Conservation (phyloP, 768 basidiomycete genomes). For the Termitomyces sp. region DNA sequence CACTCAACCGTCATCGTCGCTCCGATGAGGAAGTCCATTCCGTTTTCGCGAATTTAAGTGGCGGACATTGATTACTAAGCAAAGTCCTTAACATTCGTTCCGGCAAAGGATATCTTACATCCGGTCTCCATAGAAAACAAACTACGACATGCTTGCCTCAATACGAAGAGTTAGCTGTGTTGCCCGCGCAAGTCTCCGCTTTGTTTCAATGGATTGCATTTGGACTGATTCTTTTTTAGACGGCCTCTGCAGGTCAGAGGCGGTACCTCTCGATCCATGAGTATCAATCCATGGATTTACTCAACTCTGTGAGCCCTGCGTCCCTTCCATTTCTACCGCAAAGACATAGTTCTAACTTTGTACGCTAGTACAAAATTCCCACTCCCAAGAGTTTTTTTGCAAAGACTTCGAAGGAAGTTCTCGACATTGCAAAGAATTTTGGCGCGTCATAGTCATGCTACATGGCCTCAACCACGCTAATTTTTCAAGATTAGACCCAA, state of each 20-base stretch:
- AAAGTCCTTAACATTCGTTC: slow-evolving; percentile 12
- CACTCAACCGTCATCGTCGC: slow-evolving; percentile 76
- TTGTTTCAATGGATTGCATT: neutral
- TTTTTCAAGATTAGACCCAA: slow-evolving; percentile 41
- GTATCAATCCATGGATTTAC: slow-evolving; percentile 91
- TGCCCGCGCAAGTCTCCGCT: slow-evolving; percentile 46
- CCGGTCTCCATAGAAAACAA: slow-evolving; percentile 15
- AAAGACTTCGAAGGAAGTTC: slow-evolving; percentile 85
- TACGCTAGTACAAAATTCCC: slow-evolving; percentile 80
- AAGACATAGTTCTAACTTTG: neutral
- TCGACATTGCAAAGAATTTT: slow-evolving; percentile 82
- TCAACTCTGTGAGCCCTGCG: slow-evolving; percentile 73
- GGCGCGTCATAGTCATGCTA: slow-evolving; percentile 39
- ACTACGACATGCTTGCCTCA: slow-evolving; percentile 56
- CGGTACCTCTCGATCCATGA: slow-evolving; percentile 96
- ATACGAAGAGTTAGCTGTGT: slow-evolving; percentile 60
- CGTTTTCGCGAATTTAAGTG: slow-evolving; percentile 5
- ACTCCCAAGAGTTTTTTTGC: slow-evolving; percentile 91
- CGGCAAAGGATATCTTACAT: neutral
- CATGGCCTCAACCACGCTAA: slow-evolving; percentile 5
- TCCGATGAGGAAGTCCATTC: slow-evolving; percentile 38
- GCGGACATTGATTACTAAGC: slow-evolving; percentile 40
- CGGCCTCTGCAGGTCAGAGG: slow-evolving; percentile 75
- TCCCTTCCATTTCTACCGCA: neutral
- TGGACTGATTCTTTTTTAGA: slow-evolving; percentile 29